phyloP scores from a whole-genome alignment of 345 rosid genomes.

The Microcos paniculata region DNA sequence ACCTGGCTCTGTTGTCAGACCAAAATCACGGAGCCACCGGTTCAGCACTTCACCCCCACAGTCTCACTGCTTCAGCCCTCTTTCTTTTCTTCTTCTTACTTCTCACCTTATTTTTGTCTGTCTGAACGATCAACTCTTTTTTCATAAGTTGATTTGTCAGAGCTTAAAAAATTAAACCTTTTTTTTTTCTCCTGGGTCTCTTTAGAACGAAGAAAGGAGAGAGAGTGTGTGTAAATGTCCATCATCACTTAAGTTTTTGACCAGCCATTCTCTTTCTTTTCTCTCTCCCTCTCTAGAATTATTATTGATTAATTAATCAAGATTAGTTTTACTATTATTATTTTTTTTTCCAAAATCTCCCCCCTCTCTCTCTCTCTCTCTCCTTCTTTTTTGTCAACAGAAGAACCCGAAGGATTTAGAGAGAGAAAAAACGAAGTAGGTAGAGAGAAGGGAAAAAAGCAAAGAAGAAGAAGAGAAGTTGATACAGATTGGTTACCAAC shows the following conservation, averaged over 20 bases:
- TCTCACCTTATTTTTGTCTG: background rate
- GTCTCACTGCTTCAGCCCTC: background rate
- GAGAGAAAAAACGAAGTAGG: slow-evolving; percentile 32
- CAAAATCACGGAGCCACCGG: slow-evolving; percentile 9
- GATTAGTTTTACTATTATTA: slow-evolving; percentile 20
- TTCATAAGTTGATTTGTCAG: slow-evolving; percentile 10
- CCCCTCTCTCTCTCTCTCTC: background rate
- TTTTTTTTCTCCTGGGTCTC: background rate
- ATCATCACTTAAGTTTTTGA: slow-evolving; percentile 35
- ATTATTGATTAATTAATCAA: slow-evolving; percentile 17
- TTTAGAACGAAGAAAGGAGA: background rate
- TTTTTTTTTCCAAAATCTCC: background rate
- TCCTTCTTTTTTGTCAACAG: slow-evolving; percentile 31
- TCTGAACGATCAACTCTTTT: slow-evolving; percentile 2
- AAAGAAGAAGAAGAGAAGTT: slow-evolving; percentile 17
- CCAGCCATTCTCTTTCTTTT: slow-evolving; percentile 11
- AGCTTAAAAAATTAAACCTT: slow-evolving; percentile 4
- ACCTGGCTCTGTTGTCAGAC: slow-evolving; percentile 15
- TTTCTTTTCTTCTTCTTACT: background rate
- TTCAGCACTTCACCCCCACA: background rate
- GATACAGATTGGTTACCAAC: slow-evolving; percentile 32
- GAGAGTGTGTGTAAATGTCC: slow-evolving; percentile 15
- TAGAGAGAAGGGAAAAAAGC: slow-evolving; percentile 28
- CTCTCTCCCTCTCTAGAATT: slow-evolving; percentile 19
- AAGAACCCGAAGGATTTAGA: slow-evolving; percentile 30